Evolutionary conservation across 805 yeast species (phyloP).

Genomic region (Kluyveromyces dobzhanskii): DNA sequence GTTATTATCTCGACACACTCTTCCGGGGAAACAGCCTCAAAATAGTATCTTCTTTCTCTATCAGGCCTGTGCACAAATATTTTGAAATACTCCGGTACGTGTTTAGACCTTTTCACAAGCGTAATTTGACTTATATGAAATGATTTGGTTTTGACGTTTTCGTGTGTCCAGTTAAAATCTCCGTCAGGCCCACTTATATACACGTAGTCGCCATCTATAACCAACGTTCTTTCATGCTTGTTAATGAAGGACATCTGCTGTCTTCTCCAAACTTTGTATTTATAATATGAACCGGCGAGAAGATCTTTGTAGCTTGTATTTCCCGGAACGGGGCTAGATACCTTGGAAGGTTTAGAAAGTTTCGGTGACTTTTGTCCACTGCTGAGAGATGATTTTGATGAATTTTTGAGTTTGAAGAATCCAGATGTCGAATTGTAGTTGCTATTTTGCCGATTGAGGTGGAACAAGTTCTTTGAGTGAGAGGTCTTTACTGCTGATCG

Average conservation of each 20-base stretch:
- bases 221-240: slow-evolving; percentile 72
- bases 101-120: slow-evolving; percentile 66
- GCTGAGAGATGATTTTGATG: slow-evolving; percentile 27
- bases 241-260: slow-evolving; percentile 73
- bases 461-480: slow-evolving; percentile 17
- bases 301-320: slow-evolving; percentile 23
- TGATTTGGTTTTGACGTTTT: slow-evolving; percentile 71
- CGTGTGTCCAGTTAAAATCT: slow-evolving; percentile 59
- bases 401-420: slow-evolving; percentile 30
- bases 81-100: slow-evolving; percentile 73
- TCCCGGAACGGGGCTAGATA: slow-evolving; percentile 13
- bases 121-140: slow-evolving; percentile 76
- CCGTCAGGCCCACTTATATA: slow-evolving; percentile 77
- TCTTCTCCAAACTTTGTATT: slow-evolving; percentile 82
- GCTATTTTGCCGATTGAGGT: slow-evolving; percentile 13
- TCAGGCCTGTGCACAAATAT: slow-evolving; percentile 62
- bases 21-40: slow-evolving; percentile 58
- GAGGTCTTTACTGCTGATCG: slow-evolving; percentile 7
- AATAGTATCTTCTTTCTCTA: slow-evolving; percentile 74
- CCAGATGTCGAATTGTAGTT: slow-evolving; percentile 7
- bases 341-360: slow-evolving; percentile 11
- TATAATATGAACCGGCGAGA: slow-evolving; percentile 55
- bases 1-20: slow-evolving; percentile 70
- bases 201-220: slow-evolving; percentile 90
- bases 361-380: slow-evolving; percentile 9